Base-by-base conservation (phyloP, 2,329 filamentous ascomycete genomes). In the Hypoxylon sp. region DNA sequence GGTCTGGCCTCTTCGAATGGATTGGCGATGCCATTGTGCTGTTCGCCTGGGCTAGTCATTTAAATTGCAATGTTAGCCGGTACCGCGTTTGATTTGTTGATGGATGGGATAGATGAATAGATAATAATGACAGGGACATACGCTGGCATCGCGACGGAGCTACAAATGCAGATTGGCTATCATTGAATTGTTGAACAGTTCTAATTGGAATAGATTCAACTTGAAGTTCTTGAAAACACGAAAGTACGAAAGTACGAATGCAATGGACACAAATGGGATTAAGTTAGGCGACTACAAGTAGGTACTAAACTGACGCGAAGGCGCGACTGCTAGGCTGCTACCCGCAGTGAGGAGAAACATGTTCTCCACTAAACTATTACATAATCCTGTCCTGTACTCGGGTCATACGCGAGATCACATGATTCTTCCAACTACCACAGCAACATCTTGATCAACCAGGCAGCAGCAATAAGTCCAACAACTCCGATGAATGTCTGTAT, bases 1-100 rank as follows among this genome's bases (percentile, higher is more conserved):
- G 86, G 88, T 77, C 86, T 86, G 1, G 83, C 79, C 73, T 95
- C 92, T 79, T 93, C 90, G 80, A 96, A 99, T 6, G 94, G 94
- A 77, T 98, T 98, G 76, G 82, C 80, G 76, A 88, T 85, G 58
- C 78, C 78, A 70, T 84, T 87, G 80, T 91, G 89, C 79, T 93
- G 91, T 76, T 92, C 89, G 78, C 91, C 91, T 73, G 90, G 87
- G 73, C 91, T 93, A 78, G 51, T 72, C 14, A 60, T 22, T 33
- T n/a, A 51, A 11, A 33, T 48, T 59, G 33, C 29, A 9, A 54
- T 50, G 63, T 75, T 42, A 73, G 72, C 51, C 51, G 19, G 17
- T 17, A 22, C 8, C 39, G 17, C 39, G 39, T 44, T 19, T 44
- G 39, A 44, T 22, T 22, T 44, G 39, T 44, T 19, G 39, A 44